Conservation (phyloP, 768 basidiomycete genomes). For the Boletellus ananiceps region DNA sequence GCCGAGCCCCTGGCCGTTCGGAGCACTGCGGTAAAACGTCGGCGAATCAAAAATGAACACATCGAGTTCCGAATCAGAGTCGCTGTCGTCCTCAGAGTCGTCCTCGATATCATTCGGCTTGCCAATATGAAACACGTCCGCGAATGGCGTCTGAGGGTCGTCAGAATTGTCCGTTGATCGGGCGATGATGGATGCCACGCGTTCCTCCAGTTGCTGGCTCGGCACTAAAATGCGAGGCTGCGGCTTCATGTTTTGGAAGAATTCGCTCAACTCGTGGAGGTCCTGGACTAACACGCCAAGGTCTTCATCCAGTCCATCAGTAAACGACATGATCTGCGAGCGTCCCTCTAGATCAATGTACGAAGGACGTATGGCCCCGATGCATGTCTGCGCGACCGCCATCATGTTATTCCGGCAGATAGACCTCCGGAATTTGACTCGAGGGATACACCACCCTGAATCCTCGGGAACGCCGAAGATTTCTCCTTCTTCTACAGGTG, state of each 20-base stretch:
- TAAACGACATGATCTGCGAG: constrained; percentile 31
- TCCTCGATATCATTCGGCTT: constrained; percentile 34
- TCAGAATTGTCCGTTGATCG: constrained; percentile 56
- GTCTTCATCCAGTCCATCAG: constrained; percentile 49
- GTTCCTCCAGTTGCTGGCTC: constrained; percentile 64
- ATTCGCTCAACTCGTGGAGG: constrained; percentile 68
- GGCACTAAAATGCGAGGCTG: constrained; percentile 39
- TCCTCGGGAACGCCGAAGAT: constrained; percentile 80
- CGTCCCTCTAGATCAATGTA: constrained; percentile 70
- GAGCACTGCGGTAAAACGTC: constrained; percentile 39
- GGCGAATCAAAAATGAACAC: constrained; percentile 62
- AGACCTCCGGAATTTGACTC: constrained; percentile 53
- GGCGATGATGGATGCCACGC: constrained; percentile 77
- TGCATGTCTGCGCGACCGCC: constrained; percentile 83
- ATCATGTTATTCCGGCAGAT: constrained; percentile 73
- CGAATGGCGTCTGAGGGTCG: constrained; percentile 77
- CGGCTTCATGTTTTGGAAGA: constrained; percentile 52
- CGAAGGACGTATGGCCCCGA: constrained; percentile 62
- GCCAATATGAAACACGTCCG: constrained; percentile 67
- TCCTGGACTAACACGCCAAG: constrained; percentile 76
- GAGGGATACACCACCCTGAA: constrained; percentile 85
- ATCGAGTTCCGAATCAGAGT: constrained; percentile 38
- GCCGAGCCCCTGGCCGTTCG: constrained; percentile 36
- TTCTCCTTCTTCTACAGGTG: constrained; percentile 54
- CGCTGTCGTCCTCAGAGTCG: constrained; percentile 45